Evolutionary conservation across 2,329 filamentous ascomycete genomes (phyloP).

Genomic region (Purpureocillium takamizusanense): DNA sequence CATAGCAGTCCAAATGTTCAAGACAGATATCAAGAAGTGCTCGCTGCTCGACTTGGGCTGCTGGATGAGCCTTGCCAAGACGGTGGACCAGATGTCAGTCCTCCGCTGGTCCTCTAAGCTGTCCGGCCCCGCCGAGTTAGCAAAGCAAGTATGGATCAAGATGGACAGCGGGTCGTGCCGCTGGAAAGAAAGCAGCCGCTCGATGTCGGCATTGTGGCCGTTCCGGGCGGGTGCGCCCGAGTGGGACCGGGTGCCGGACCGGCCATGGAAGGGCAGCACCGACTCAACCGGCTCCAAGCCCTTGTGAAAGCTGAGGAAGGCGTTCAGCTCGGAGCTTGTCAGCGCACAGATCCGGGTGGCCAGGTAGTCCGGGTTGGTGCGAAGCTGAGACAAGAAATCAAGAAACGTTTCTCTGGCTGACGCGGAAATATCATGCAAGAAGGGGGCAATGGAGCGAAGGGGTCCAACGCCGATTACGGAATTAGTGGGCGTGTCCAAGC

Average conservation of each 20-base stretch:
- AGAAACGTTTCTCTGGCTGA: slow-evolving; percentile 68
- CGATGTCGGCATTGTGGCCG: slow-evolving; percentile 54
- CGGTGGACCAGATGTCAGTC: slow-evolving; percentile 80
- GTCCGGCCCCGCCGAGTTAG: slow-evolving; percentile 73
- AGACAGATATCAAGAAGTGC: slow-evolving; percentile 70
- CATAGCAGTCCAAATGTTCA: slow-evolving; percentile 82
- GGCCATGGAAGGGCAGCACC: slow-evolving; percentile 61
- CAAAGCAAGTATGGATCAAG: slow-evolving; percentile 81
- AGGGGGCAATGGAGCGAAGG: slow-evolving; percentile 39
- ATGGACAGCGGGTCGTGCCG: slow-evolving; percentile 78
- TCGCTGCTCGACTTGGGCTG: slow-evolving; percentile 69
- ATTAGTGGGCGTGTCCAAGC: slow-evolving; percentile 35
- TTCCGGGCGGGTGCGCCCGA: slow-evolving; percentile 33
- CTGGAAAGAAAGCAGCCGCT: slow-evolving; percentile 81
- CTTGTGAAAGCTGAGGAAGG: slow-evolving; percentile 70
- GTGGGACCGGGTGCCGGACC: slow-evolving; percentile 36
- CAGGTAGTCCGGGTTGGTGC: slow-evolving; percentile 81
- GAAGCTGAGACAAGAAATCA: slow-evolving; percentile 70
- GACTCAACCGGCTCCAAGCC: slow-evolving; percentile 75
- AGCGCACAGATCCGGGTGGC: slow-evolving; percentile 73
- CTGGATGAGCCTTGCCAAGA: slow-evolving; percentile 74
- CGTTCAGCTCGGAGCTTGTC: slow-evolving; percentile 64
- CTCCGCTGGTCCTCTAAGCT: slow-evolving; percentile 72
- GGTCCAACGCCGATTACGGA: slow-evolving; percentile 27
- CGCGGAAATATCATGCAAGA: slow-evolving; percentile 65